phyloP scores from a whole-genome alignment of 148 eudicot species.

The Spergularia bocconei region DNA sequence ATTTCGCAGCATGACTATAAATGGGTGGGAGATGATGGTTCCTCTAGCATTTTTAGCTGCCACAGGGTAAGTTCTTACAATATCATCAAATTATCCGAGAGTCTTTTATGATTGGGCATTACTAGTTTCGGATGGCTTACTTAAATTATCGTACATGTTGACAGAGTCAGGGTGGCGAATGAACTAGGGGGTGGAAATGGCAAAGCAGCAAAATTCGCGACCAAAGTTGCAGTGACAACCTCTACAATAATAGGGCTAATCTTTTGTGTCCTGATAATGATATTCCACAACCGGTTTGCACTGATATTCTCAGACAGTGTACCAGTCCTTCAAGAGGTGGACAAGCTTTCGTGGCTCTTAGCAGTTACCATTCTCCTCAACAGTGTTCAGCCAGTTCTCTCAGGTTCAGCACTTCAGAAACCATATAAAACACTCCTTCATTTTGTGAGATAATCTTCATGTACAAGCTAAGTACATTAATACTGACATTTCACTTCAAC shows the following conservation, averaged over 20 bases:
- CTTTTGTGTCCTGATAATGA: constrained; percentile 38
- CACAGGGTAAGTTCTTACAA: constrained; percentile 34
- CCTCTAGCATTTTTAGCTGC: constrained; percentile 57
- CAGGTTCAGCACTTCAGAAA: constrained; percentile 19
- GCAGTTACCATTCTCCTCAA: constrained; percentile 44
- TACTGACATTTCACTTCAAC: neutral
- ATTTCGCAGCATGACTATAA: constrained; percentile 45
- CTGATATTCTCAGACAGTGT: constrained; percentile 33
- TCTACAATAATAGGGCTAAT: constrained; percentile 41
- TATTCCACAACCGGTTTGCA: constrained; percentile 27
- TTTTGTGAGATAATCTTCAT: neutral
- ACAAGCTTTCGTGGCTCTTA: constrained; percentile 40
- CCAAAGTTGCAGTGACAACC: constrained; percentile 35
- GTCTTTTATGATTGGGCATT: no score
- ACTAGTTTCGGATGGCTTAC: neutral
- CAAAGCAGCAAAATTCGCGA: constrained; percentile 46
- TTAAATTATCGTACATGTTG: neutral
- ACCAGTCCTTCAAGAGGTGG: constrained; percentile 31
- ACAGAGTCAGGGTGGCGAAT: constrained; percentile 49
- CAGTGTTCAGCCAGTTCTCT: constrained; percentile 48
- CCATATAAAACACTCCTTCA: neutral
- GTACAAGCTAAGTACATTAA: no score
- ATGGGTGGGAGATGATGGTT: constrained; percentile 62
- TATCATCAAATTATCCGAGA: neutral
- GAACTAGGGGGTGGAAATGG: constrained; percentile 52